Percentiles rank a stretch among this genome's conserved stretches.
Conservation (phyloP, 2,329 filamentous ascomycete genomes). For the Ceratocystis variospora region DNA sequence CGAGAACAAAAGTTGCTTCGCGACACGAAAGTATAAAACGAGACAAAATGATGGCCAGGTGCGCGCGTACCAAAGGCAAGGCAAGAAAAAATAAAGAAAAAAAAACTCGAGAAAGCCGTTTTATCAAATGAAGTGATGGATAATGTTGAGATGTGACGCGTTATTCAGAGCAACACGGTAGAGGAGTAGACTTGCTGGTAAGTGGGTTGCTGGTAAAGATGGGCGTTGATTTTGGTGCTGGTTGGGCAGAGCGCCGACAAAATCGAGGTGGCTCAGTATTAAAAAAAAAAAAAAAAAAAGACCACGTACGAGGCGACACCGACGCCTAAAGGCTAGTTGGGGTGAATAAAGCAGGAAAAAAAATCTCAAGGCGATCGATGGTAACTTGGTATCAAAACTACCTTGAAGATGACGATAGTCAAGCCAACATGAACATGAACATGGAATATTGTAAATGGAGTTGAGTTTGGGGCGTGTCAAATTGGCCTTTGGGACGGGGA, state of each 20-base stretch:
- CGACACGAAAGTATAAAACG: not conserved
- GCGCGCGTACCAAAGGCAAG: not conserved
- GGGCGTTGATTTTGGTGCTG: not conserved
- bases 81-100: not conserved
- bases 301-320: not conserved
- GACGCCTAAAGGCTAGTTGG: not conserved
- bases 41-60: not conserved
- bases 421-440: not conserved
- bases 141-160: conserved; percentile 5
- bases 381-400: not conserved
- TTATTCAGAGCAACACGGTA: conserved; percentile 8
- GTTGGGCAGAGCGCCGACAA: conserved; percentile 4
- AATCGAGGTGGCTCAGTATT: conserved; percentile 2
- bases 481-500: conserved; percentile 16
- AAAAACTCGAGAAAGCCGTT: no score
- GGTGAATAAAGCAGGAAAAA: not conserved
- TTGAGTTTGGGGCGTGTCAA: conserved; percentile 18
- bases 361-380: not conserved
- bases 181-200: not conserved
- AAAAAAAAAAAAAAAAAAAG: not conserved
- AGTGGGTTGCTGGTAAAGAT: not conserved
- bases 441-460: conserved; percentile 11
- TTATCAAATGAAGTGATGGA: not conserved
- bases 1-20: not conserved
- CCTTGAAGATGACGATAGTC: conserved; percentile 13